phyloP scores from a whole-genome alignment of 169 alveolate species.

The Plasmodium gallinaceum region DNA sequence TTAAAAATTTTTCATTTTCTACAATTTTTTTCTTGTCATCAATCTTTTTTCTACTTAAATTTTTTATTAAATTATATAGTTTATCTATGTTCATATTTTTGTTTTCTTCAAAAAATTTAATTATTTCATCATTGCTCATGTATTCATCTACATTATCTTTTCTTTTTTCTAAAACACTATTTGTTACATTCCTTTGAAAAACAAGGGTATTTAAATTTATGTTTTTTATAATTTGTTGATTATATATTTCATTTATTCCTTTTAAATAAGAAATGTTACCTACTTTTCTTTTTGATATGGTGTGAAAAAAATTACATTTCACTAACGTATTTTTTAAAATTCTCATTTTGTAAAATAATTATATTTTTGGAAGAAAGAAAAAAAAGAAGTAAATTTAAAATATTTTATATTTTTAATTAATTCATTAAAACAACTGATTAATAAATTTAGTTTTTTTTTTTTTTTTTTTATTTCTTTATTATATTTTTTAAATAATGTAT shows the following conservation, averaged over 20 bases:
- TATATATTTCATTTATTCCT: not conserved
- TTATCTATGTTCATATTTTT: conserved; percentile 76
- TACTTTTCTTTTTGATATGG: not conserved
- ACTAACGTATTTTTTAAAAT: conserved; percentile 28
- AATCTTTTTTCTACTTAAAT: conserved; percentile 62
- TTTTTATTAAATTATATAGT: conserved; percentile 68
- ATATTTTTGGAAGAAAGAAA: no score
- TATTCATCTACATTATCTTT: conserved; percentile 31
- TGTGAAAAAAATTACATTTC: conserved; percentile 8
- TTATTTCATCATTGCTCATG: conserved; percentile 71
- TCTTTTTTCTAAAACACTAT: conserved; percentile 8
- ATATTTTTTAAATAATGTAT: no score
- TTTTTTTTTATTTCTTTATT: not conserved
- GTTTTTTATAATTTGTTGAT: not conserved
- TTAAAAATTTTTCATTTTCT: conserved; percentile 61
- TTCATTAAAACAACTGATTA: no score
- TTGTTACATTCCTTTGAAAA: conserved; percentile 21
- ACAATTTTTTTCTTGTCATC: conserved; percentile 62
- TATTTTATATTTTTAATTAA: no score
- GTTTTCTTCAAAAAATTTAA: conserved; percentile 63
- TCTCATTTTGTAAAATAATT: conserved; percentile 26
- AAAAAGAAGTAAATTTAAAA: no score
- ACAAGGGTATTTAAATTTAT: not conserved
- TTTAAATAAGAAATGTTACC: not conserved
- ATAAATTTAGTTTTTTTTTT: not conserved